Evolutionary conservation across 176 grass and related monocot genomes (phyloP), one percentile per base, ranked within the genome.

Genomic region (Puccinellia tenuiflora): DNA sequence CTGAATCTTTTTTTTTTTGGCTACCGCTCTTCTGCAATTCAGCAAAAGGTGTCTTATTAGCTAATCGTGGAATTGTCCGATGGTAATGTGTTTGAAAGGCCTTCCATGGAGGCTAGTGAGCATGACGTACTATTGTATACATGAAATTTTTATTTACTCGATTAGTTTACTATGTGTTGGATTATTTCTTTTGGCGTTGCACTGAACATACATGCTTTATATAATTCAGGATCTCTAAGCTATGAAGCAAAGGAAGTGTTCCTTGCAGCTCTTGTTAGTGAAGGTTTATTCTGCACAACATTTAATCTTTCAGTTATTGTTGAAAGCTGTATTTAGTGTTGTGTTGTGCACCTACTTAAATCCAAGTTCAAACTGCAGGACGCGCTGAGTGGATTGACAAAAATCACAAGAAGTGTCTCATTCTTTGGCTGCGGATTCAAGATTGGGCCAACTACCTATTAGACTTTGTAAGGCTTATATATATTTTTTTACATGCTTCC

Each of bases 171-270:
- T 82, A 18, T 17, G 9, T 42, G 29, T 21, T 62, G 30, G 20
- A 45, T n/a, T 48, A 62, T 34, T 57, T 38, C 25, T 83, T 76
- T 83, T 45, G 73, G 54, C 16, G 24, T 34, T 52, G 46, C 29
- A 20, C 77, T 77, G 28, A 53, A 83, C 50, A 50, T 76, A 78
- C 29, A 71, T 7, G 9, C 30, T 51, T 88, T 76, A 17, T 54
- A 48, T 81, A 59, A 75, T 89, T 83, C 84, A 99, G 93, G 96
- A 92, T 94, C 89, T 90, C 79, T 99, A 73, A 92, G 83, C 84
- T 86, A 96, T 86, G 96, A 99, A 90, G 96, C 96, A 90, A 99
- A 90, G 68, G 91, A 90, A 81, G 89, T 84, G 21, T 96, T 96
- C 86, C 93, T 99, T 83, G 78, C 83, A 70, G 93, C 93, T 82